Percentiles rank a stretch among this genome's conserved stretches.
Evolutionary conservation across 306 rosid genomes (phyloP).

Genomic region (Sesbania bispinosa): DNA sequence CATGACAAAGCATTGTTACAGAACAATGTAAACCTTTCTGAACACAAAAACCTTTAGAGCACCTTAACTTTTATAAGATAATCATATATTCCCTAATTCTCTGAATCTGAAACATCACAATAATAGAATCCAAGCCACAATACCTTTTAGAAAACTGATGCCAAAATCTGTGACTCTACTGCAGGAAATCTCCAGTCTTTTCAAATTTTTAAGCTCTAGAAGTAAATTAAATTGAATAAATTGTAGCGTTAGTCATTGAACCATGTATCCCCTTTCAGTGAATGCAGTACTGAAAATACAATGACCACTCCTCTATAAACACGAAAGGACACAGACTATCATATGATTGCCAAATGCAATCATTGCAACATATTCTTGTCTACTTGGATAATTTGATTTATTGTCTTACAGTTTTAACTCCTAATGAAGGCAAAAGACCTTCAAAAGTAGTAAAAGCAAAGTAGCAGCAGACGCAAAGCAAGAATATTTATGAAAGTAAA

Average conservation of each 20-base stretch:
- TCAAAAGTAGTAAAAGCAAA: neutral
- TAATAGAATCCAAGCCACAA: neutral
- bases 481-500: neutral
- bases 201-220: slow-evolving; percentile 72
- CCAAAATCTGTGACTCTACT: slow-evolving; percentile 73
- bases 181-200: slow-evolving; percentile 65
- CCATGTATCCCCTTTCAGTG: neutral
- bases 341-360: too few relatives aligned
- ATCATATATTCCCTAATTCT: neutral
- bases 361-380: too few relatives aligned
- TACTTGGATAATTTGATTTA: too few relatives aligned
- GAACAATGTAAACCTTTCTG: neutral
- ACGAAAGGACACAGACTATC: too few relatives aligned
- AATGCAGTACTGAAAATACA: neutral
- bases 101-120: neutral
- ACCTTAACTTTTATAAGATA: neutral
- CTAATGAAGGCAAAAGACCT: neutral
- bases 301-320: too few relatives aligned
- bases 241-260: neutral
- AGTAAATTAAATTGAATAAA: slow-evolving; percentile 20
- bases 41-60: neutral
- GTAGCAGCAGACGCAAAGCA: neutral
- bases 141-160: slow-evolving; percentile 69
- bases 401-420: too few relatives aligned
- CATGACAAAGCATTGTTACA: neutral